Evolutionary conservation across 495 filamentous ascomycete species (phyloP).

Genomic region (Chaetomidium leptoderma): DNA sequence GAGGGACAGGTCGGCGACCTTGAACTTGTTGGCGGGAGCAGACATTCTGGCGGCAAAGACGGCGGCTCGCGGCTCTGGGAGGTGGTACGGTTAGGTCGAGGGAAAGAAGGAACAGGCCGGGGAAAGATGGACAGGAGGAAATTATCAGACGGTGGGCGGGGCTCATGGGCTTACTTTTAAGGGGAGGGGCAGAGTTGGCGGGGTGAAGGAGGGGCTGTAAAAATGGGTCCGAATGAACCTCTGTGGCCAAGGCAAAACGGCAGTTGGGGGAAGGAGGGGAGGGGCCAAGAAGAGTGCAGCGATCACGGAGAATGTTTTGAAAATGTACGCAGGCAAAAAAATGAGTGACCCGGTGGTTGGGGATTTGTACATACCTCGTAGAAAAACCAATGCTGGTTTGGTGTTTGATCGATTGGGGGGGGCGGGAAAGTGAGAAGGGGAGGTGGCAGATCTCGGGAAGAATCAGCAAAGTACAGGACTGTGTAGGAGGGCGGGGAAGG

Average conservation of each 20-base stretch:
- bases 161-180: slow-evolving; percentile 2
- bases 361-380: too few relatives aligned
- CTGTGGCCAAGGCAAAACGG: background rate
- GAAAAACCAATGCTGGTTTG: too few relatives aligned
- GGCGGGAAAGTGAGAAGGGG: too few relatives aligned
- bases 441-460: too few relatives aligned
- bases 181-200: slow-evolving; percentile 4
- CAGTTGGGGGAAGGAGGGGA: background rate
- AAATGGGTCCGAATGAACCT: background rate
- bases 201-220: slow-evolving; percentile 14
- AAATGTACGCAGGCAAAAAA: too few relatives aligned
- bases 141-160: slow-evolving; percentile 12
- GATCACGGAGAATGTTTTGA: background rate
- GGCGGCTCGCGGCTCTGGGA: slow-evolving; percentile 8
- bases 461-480: too few relatives aligned
- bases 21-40: slow-evolving; percentile 88
- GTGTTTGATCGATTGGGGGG: too few relatives aligned
- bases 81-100: background rate
- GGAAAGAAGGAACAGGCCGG: background rate
- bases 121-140: slow-evolving; percentile 9
- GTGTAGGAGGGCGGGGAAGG: too few relatives aligned
- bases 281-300: background rate
- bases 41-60: slow-evolving; percentile 42
- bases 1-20: slow-evolving; percentile 96
- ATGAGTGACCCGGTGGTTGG: background rate